Percentiles rank a stretch among this genome's conserved stretches.
Conservation (phyloP, 1,284 basidiomycete genomes). For the Cystobasidium slooffiae region DNA sequence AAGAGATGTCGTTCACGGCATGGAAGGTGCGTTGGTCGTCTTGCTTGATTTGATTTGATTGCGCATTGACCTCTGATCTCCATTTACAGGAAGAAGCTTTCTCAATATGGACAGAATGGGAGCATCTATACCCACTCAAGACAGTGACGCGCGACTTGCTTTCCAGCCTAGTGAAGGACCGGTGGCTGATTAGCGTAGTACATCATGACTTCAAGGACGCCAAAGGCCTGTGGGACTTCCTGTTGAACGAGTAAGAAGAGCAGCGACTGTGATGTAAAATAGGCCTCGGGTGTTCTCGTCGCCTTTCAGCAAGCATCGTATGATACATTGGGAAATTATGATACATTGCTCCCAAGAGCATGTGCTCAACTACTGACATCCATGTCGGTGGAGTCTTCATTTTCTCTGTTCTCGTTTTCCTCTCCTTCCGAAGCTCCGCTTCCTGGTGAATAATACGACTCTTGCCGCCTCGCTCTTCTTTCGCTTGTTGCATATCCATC, state of each 20-base stretch:
- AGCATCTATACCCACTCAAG: constrained; percentile 76
- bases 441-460: background rate
- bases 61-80: background rate
- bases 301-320: background rate
- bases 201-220: constrained; percentile 90
- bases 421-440: constrained; percentile 13
- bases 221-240: constrained; percentile 82
- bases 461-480: background rate
- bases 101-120: constrained; percentile 95
- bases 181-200: constrained; percentile 91
- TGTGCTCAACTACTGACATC: constrained; percentile 24
- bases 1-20: constrained; percentile 59
- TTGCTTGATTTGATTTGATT: background rate
- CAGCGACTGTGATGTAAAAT: background rate
- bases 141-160: constrained; percentile 76
- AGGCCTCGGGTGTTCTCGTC: no score
- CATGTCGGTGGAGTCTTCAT: constrained; percentile 43
- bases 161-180: constrained; percentile 69
- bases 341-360: background rate
- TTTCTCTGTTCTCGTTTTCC: constrained; percentile 34
- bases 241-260: constrained; percentile 59
- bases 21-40: constrained; percentile 63
- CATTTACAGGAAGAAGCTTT: constrained; percentile 85
- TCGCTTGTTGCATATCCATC: constrained; percentile 16
- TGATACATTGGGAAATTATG: background rate